Evolutionary conservation across 495 filamentous ascomycete species (phyloP), one percentile per base, ranked within the genome.

Genomic region (Diplogelasinospora grovesii): DNA sequence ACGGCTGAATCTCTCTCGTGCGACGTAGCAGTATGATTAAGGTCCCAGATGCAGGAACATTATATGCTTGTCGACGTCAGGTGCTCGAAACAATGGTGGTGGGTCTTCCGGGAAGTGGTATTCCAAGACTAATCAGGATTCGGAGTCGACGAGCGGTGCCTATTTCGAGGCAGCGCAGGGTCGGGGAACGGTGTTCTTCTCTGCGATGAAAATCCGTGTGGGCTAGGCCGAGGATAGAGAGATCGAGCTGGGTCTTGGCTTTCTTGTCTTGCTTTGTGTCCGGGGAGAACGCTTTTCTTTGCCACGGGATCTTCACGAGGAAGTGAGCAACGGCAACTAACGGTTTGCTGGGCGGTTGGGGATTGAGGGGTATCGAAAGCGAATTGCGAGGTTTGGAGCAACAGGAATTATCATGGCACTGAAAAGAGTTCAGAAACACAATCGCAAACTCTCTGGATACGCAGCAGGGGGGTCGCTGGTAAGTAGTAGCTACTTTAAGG

Each of bases 341-440:
- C n/a, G n/a, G n/a, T n/a, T n/a, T n/a, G n/a, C n/a, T n/a, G n/a
- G n/a, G n/a, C n/a, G n/a, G n/a, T n/a, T n/a, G n/a, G 35, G 43
- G 36, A 32, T 22, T 39, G 43, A 45, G 34, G 43, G 43, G 43
- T 45, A 45, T 38, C 43, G 27, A 33, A 26, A 32, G n/a, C 19
- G 34, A 19, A 20, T 22, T 13, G 33, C 33, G 26, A 13, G 14
- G 26, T 11, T 28, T 11, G 26, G 26, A 11, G 26, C 10, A 13
- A 28, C 14, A 11, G 14, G 5, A 28, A 13, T 11, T 28, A 13
- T 28, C 26, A 13, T 11, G 14, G 26, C 6, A 9, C 10, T 9
- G 14, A 28, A 28, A 28, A 13, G 14, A 13, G 6, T 28, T 28
- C 10, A 28, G 26, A 28, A 28, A 6, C 10, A 9, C 34, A 37